These are phyloP conservation scores for Yarrowia galli DNA, from an alignment of 1,139 yeast species.

Conservation along the genomic window DNA sequence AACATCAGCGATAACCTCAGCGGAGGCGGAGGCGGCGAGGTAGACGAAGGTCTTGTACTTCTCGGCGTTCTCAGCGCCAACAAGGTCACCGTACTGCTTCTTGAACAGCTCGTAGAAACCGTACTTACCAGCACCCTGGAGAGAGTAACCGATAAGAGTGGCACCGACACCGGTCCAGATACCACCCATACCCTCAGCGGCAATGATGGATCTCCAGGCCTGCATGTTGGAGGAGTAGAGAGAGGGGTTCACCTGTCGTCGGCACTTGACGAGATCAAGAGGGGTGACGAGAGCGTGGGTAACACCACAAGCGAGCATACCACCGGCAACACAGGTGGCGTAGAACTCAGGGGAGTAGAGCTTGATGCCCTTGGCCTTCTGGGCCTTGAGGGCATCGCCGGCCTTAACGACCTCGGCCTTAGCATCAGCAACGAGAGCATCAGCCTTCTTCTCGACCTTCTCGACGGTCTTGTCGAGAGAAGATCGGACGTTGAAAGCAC, in stretches of 20 bases:
- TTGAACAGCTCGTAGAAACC: conserved; percentile 93
- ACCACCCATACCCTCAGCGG: conserved; percentile 73
- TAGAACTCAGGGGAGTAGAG: conserved; percentile 76
- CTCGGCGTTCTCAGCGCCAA: conserved; percentile 69
- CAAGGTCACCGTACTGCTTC: conserved; percentile 70
- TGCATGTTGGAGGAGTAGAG: conserved; percentile 77
- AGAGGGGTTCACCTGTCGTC: conserved; percentile 81
- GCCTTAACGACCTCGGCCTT: conserved; percentile 50
- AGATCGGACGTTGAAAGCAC: conserved; percentile 48
- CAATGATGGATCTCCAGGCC: conserved; percentile 78
- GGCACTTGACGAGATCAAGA: conserved; percentile 88
- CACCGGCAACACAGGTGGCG: conserved; percentile 87
- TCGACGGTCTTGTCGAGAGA: conserved; percentile 48
- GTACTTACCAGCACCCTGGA: conserved; percentile 96
- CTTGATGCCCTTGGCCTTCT: conserved; percentile 51
- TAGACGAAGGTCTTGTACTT: conserved; percentile 76
- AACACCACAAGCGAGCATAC: conserved; percentile 92
- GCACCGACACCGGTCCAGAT: conserved; percentile 89
- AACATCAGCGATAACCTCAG: conserved; percentile 90
- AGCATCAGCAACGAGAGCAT: conserved; percentile 44
- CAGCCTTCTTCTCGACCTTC: conserved; percentile 43
- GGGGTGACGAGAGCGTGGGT: conserved; percentile 95
- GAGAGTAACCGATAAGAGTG: conserved; percentile 85
- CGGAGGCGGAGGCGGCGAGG: conserved; percentile 87
- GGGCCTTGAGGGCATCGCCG: conserved; percentile 49